Base-by-base conservation (phyloP, 208 protist species). In the Trypanosoma lewisi region DNA sequence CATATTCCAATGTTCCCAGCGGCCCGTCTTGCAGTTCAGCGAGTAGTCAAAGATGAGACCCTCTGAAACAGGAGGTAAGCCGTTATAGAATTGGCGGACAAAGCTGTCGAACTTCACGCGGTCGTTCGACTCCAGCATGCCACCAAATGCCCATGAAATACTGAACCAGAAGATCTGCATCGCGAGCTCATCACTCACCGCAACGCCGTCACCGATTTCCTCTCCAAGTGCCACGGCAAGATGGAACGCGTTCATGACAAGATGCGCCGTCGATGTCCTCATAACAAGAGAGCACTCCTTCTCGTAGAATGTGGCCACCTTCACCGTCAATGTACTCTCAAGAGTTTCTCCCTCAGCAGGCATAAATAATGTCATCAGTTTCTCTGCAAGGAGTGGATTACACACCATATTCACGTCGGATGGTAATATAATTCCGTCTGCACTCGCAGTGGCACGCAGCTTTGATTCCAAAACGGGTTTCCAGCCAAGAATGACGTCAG, bases 401-500 rank as follows among this genome's bases (percentile, higher is more conserved):
- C 91, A 96, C 23, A 61, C 63, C 77, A 82, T 89, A 14, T 80
- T 60, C 2, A 96, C 77, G 62, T 95, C 91, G 28, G 63, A 61
- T 6, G 91, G 91, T 5, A 95, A 78, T 58, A 95, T 92, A 60
- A 83, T 70, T 23, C 86, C 84, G 50, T 91, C 89, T 21, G 73
- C 54, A 64, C 60, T 89, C 48, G 79, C 63, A 50, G 67, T 93
- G 31, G 89, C 85, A 39, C 81, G 69, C 58, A 93, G 75, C 17
- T 81, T 80, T 33, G 90, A 90, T 70, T 95, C 81, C 19, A 96
- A 69, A 45, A 96, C 77, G 9, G 93, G 93, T 59, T 83, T 70
- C 95, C 96, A 99, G 49, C 97, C 96, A n/a, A 99, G 87, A 78
- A 96, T 89, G 7, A 93, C 80, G 27, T 94, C 85, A n/a, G 91